Conservation (phyloP, 1,139 yeast species). For the Taphrina pruni region DNA sequence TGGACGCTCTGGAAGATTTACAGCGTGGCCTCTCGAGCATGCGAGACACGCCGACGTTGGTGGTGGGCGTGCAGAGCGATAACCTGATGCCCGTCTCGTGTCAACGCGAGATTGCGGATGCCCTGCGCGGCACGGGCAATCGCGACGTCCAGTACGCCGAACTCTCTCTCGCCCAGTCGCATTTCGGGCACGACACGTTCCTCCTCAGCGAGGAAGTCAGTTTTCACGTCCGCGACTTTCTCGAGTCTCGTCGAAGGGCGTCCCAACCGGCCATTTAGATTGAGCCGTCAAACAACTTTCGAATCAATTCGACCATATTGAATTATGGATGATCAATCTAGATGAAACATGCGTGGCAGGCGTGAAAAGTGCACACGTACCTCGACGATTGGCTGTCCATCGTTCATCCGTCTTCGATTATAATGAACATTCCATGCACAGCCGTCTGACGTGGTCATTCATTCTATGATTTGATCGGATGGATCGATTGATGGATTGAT, state of each 20-base stretch:
- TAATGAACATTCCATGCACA: too few species aligned
- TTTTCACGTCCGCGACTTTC: slow-evolving; percentile 69
- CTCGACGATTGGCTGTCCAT: too few species aligned
- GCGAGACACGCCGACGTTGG: slow-evolving; percentile 69
- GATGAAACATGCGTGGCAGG: too few species aligned
- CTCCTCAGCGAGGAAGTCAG: slow-evolving; percentile 81
- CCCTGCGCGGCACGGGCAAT: slow-evolving; percentile 58
- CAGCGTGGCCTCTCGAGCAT: slow-evolving; percentile 68
- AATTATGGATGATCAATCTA: too few species aligned
- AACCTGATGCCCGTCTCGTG: slow-evolving; percentile 94
- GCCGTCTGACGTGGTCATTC: too few species aligned
- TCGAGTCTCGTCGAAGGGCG: slow-evolving; percentile 51
- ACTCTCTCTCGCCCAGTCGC: slow-evolving; percentile 72
- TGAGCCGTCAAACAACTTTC: too few species aligned
- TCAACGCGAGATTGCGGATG: slow-evolving; percentile 77
- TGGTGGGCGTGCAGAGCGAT: slow-evolving; percentile 90
- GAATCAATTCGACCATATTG: too few species aligned
- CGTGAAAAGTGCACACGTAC: too few species aligned
- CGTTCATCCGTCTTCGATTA: too few species aligned
- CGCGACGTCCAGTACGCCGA: slow-evolving; percentile 66
- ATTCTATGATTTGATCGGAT: too few species aligned
- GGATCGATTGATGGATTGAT: too few species aligned
- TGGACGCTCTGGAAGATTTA: slow-evolving; percentile 59
- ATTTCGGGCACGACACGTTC: slow-evolving; percentile 91
- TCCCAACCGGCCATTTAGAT: too few species aligned